Percentiles rank a stretch among this genome's conserved stretches.
These are phyloP conservation scores for Penicillium canescens DNA, from an alignment of 495 filamentous ascomycete species.

Conservation along the genomic window DNA sequence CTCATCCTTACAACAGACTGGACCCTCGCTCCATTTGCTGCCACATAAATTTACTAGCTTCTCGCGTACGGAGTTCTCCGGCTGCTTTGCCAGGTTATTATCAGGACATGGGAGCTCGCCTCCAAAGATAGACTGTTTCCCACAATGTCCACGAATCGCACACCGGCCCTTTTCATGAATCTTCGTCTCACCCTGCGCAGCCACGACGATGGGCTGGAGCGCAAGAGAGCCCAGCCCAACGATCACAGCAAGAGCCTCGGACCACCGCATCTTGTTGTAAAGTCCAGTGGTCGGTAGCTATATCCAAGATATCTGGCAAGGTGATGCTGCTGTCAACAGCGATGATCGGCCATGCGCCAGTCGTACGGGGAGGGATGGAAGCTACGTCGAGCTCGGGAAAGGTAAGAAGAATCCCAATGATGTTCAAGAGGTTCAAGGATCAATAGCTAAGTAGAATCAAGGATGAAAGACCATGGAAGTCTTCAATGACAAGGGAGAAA, in stretches of 20 bases:
- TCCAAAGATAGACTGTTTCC: slow-evolving; percentile 84
- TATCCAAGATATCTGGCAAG: background rate
- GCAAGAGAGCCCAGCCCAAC: slow-evolving; percentile 33
- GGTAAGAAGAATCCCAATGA: background rate
- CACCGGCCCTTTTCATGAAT: slow-evolving; percentile 89
- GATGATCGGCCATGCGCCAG: slow-evolving; percentile 9
- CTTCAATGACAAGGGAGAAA: background rate
- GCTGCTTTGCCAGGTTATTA: slow-evolving; percentile 77
- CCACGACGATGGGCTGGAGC: slow-evolving; percentile 26
- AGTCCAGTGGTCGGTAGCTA: background rate
- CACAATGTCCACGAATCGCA: slow-evolving; percentile 88
- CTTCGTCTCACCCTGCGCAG: slow-evolving; percentile 47
- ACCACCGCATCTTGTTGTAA: slow-evolving; percentile 34
- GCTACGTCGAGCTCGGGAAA: slow-evolving; percentile 7
- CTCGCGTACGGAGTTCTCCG: slow-evolving; percentile 64
- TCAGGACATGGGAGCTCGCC: slow-evolving; percentile 90
- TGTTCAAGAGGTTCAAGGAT: background rate
- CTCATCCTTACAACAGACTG: slow-evolving; percentile 80
- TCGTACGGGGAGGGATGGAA: slow-evolving; percentile 6
- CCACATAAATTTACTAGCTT: slow-evolving; percentile 87
- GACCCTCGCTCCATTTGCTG: slow-evolving; percentile 74
- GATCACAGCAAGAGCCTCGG: slow-evolving; percentile 27
- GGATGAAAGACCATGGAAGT: background rate
- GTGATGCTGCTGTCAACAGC: slow-evolving; percentile 1
- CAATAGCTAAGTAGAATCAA: background rate